A percentile compares a stretch with the other conserved stretches of the same genome.
Evolutionary conservation across 2,329 filamentous ascomycete genomes (phyloP).

Genomic region (Stachybotrys echinatus): DNA sequence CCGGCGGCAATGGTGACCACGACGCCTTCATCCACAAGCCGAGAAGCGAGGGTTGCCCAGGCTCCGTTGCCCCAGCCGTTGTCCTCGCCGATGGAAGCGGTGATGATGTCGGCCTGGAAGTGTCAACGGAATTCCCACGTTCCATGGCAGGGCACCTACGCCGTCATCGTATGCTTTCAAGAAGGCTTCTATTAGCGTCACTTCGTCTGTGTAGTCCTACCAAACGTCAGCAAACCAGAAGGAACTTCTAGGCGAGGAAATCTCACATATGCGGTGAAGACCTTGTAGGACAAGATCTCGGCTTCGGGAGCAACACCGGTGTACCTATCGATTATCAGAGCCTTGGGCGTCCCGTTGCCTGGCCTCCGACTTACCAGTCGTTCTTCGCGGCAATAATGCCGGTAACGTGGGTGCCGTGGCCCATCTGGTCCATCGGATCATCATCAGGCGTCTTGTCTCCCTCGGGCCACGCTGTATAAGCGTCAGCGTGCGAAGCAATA

Average conservation of each 20-base stretch:
- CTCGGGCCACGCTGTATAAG: not conserved
- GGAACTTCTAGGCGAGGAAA: not conserved
- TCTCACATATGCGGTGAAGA: not conserved
- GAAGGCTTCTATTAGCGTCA: constrained; percentile 24
- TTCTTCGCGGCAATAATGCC: constrained; percentile 16
- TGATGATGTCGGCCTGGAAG: constrained; percentile 11
- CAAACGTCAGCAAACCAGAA: too few species aligned
- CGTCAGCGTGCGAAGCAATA: not conserved
- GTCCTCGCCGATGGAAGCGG: constrained; percentile 12
- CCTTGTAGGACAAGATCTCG: not conserved
- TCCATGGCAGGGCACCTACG: constrained; percentile 13
- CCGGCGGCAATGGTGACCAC: constrained; percentile 37
- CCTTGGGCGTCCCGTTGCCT: not conserved
- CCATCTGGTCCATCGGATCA: constrained; percentile 6
- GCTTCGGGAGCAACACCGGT: not conserved
- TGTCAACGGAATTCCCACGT: too few species aligned
- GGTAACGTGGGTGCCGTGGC: constrained; percentile 21
- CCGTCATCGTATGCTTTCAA: constrained; percentile 24
- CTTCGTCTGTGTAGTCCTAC: constrained; percentile 15
- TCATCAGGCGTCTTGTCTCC: not conserved
- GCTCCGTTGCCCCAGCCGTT: constrained; percentile 16
- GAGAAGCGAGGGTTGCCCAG: constrained; percentile 22
- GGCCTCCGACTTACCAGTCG: constrained; percentile 9
- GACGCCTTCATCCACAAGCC: constrained; percentile 28
- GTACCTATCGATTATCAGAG: not conserved